Percentiles rank a stretch among this genome's conserved stretches.
These are phyloP conservation scores for Trametes hirsuta DNA, from an alignment of 1,284 basidiomycete genomes.

Conservation along the genomic window DNA sequence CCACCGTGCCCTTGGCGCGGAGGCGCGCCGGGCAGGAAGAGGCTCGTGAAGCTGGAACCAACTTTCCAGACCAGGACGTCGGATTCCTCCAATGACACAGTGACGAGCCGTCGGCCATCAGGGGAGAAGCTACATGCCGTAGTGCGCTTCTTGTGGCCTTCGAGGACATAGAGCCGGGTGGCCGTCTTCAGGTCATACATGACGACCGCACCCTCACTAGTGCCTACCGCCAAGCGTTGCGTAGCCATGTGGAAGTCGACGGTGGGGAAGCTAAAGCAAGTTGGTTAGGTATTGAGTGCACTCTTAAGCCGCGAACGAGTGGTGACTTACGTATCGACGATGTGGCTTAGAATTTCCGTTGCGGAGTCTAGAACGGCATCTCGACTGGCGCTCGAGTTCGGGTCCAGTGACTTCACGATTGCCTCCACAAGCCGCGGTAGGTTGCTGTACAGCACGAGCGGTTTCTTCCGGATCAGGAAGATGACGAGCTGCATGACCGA, in stretches of 20 bases:
- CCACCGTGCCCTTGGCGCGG: constrained; percentile 86
- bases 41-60: constrained; percentile 81
- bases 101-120: constrained; percentile 89
- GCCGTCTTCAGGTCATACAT: constrained; percentile 98
- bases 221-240: constrained; percentile 93
- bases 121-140: constrained; percentile 89
- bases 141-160: constrained; percentile 82
- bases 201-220: constrained; percentile 89
- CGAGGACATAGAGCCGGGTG: constrained; percentile 92
- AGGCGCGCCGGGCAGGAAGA: constrained; percentile 90
- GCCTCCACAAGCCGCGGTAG: constrained; percentile 91
- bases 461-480: constrained; percentile 92
- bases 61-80: constrained; percentile 90
- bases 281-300: neutral
- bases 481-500: constrained; percentile 93
- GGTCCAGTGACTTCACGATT: constrained; percentile 96
- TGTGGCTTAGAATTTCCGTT: constrained; percentile 90
- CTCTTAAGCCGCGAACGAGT: too few relatives aligned
- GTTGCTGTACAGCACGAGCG: constrained; percentile 84
- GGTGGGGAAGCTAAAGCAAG: constrained; percentile 74
- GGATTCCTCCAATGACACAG: constrained; percentile 84
- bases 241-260: constrained; percentile 88
- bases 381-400: constrained; percentile 80
- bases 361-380: constrained; percentile 90
- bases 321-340: constrained; percentile 78